Evolutionary conservation across 805 yeast species (phyloP), one percentile per base, ranked within the genome.

Genomic region (Candida caryicola): DNA sequence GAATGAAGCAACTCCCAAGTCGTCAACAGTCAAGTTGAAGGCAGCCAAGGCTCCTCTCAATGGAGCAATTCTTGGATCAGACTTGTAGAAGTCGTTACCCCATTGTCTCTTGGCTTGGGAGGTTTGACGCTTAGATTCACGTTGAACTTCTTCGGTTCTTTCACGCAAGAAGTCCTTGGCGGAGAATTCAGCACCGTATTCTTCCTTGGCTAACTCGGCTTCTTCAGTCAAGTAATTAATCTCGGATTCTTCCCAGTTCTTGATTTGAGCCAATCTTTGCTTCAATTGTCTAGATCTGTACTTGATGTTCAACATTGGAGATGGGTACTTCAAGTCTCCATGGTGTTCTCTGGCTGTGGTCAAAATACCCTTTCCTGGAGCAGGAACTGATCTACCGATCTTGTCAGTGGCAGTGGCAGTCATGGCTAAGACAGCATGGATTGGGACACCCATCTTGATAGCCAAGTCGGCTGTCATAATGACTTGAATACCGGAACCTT

Each of bases 311-410:
- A 93, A 72, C 69, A 86, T 71, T 45, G 91, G 83, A 41, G 93
- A 71, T 52, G 83, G 79, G 74, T 78, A 84, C 67, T 84, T 82
- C 73, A 82, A 74, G 54, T 74, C 77, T 52, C 89, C 86, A 53
- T 83, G 91, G 59, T 82, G 80, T 73, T 95, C 99, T 60, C 95
- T 83, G 42, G 99, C 99, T 60, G 96, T 88, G 45, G 99, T 93
- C 75, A 93, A 77, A 51, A 93, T 85, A 83, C 99, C 99, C 74
- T 91, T 88, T 66, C 99, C 99, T 70, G 99, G 99, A 60, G 99
- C 99, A 50, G 99, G 99, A 51, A 93, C 91, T 35, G 98, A 90
- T 73, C 97, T 85, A 62, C 98, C 97, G 64, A 91, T 91, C 81
- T 90, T 95, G 69, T 93, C 99, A 44, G 95, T 79, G 37, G 99